Evolutionary conservation across 2,329 filamentous ascomycete species (phyloP).

Genomic region (Delphinella strobiligena): DNA sequence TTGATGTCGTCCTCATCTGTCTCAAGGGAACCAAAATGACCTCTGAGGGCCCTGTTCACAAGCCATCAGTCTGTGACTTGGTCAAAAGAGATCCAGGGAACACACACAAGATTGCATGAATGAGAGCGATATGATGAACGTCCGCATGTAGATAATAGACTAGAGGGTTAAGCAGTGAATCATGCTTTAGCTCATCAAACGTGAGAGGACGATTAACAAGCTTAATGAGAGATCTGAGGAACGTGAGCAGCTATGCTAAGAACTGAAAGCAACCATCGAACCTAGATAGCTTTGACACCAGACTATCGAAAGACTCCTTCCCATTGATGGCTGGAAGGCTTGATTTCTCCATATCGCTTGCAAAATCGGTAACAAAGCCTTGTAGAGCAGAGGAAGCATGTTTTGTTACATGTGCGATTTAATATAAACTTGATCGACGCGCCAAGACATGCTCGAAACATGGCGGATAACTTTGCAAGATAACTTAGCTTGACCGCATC

Average conservation of each 20-base stretch:
- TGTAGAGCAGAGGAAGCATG: too few species aligned
- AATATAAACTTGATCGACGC: neutral
- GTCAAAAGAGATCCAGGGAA: neutral
- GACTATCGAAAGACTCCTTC: constrained; percentile 48
- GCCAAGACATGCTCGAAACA: neutral
- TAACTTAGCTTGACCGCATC: too few species aligned
- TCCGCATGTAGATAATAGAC: constrained; percentile 51
- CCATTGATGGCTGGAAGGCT: constrained; percentile 34
- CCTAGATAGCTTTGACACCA: constrained; percentile 57
- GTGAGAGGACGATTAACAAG: constrained; percentile 53
- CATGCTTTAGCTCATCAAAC: constrained; percentile 60
- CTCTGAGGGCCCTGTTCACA: constrained; percentile 52
- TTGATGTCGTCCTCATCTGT: constrained; percentile 50
- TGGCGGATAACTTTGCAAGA: too few species aligned
- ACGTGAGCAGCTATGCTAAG: too few species aligned
- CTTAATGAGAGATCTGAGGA: constrained; percentile 50
- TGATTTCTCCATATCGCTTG: too few species aligned
- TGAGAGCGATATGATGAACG: constrained; percentile 56
- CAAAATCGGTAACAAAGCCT: too few species aligned
- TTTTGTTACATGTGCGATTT: too few species aligned
- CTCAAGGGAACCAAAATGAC: constrained; percentile 56
- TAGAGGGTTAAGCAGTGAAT: constrained; percentile 44
- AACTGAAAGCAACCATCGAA: too few species aligned
- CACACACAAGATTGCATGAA: constrained; percentile 57
- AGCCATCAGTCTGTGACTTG: constrained; percentile 1